These are phyloP conservation scores for Lagenidium sp. DNA, from an alignment of 352 stramenopile genomes.

Conservation along the genomic window DNA sequence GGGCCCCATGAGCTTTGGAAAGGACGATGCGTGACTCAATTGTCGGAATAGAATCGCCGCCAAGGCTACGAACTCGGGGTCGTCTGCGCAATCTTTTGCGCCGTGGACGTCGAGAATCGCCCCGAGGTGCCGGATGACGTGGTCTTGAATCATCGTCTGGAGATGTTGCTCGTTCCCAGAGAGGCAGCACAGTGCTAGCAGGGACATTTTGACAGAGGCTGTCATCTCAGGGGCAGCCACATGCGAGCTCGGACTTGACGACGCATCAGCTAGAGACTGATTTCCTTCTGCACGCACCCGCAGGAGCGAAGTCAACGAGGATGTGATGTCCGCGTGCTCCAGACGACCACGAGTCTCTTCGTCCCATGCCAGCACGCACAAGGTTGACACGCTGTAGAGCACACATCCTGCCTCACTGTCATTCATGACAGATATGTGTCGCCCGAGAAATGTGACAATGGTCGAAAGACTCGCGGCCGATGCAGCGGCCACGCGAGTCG, in stretches of 20 bases:
- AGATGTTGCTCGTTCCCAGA: conserved; percentile 27
- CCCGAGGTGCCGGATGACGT: conserved; percentile 29
- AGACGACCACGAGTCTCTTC: conserved; percentile 29
- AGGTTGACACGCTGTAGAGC: conserved; percentile 28
- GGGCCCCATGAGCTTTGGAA: conserved; percentile 12
- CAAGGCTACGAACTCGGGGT: conserved; percentile 32
- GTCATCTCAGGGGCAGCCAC: too few relatives aligned
- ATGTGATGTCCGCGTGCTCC: conserved; percentile 21
- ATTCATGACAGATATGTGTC: too few relatives aligned
- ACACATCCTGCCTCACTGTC: conserved; percentile 17
- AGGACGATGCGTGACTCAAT: conserved; percentile 29
- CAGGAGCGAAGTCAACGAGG: conserved; percentile 25
- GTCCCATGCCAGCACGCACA: conserved; percentile 57
- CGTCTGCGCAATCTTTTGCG: neutral
- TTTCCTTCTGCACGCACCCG: too few relatives aligned
- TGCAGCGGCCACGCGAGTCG: conserved; percentile 31
- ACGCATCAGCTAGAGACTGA: too few relatives aligned
- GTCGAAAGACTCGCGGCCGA: conserved; percentile 24
- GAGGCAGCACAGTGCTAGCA: conserved; percentile 56
- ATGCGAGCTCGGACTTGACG: neutral
- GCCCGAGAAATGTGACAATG: conserved; percentile 24
- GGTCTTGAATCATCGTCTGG: conserved; percentile 33
- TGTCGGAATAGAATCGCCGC: conserved; percentile 52
- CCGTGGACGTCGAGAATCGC: conserved; percentile 17
- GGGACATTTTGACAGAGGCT: too few relatives aligned